Evolutionary conservation across 2,329 filamentous ascomycete genomes (phyloP).

Genomic region (Talaromyces sp.): DNA sequence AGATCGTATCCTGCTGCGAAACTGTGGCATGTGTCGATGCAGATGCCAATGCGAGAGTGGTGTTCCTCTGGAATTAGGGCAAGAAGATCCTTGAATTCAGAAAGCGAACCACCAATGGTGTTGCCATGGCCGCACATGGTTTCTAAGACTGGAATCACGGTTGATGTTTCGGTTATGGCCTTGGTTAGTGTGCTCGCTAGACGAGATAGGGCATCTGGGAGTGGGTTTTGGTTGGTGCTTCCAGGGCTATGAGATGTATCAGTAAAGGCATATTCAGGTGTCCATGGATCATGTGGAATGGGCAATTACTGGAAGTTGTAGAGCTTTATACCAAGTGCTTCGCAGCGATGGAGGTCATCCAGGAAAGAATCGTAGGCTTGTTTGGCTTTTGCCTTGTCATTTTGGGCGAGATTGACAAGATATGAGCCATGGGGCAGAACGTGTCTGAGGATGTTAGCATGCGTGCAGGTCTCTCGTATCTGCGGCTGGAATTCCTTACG

Average conservation of each 20-base stretch:
- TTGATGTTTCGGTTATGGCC: conserved; percentile 73
- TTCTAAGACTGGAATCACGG: conserved; percentile 83
- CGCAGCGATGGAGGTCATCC: conserved; percentile 84
- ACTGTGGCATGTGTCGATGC: conserved; percentile 94
- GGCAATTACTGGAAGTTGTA: conserved; percentile 86
- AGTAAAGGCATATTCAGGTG: background rate
- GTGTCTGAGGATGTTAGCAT: conserved; percentile 49
- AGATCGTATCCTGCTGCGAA: conserved; percentile 95
- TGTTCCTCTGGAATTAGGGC: conserved; percentile 68
- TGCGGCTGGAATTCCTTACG: conserved; percentile 34
- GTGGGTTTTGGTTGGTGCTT: conserved; percentile 69
- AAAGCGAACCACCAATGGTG: conserved; percentile 80
- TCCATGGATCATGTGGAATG: background rate
- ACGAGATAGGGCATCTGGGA: conserved; percentile 71
- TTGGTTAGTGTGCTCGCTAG: conserved; percentile 82
- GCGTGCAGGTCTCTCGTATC: background rate
- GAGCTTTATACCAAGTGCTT: conserved; percentile 80
- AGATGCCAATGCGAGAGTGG: conserved; percentile 85
- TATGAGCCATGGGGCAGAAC: conserved; percentile 94
- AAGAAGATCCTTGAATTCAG: conserved; percentile 86
- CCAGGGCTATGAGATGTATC: conserved; percentile 61
- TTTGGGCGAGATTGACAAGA: conserved; percentile 90
- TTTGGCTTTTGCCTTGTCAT: conserved; percentile 74
- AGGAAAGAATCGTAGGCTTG: conserved; percentile 86
- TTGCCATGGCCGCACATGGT: conserved; percentile 94